Evolutionary conservation across 805 yeast genomes (phyloP).

Genomic region (Priceomyces melissophilus): DNA sequence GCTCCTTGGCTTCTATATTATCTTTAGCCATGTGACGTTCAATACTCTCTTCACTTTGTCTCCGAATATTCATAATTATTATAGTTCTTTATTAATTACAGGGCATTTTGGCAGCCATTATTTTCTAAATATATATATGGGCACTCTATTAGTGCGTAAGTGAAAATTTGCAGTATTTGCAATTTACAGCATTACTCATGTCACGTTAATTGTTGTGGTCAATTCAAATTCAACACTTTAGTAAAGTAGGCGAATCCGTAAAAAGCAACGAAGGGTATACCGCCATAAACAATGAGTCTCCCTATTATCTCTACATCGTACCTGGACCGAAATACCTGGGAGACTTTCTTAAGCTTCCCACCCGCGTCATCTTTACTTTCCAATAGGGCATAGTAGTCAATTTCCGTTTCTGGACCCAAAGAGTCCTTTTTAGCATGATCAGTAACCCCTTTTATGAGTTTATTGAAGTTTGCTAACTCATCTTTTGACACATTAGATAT

Average conservation of each 20-base stretch:
- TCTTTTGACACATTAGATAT: conserved; percentile 34
- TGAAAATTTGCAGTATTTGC: not conserved
- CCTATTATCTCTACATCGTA: conserved; percentile 77
- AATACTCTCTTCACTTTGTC: no score
- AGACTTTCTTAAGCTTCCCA: conserved; percentile 1
- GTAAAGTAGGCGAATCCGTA: conserved; percentile 35
- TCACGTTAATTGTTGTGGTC: not conserved
- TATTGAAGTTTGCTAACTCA: conserved; percentile 21
- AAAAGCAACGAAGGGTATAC: conserved; percentile 60
- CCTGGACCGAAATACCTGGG: conserved; percentile 50
- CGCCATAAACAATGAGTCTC: conserved; percentile 75
- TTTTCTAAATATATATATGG: no score
- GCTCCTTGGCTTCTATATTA: no score
- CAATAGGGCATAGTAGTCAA: conserved; percentile 39
- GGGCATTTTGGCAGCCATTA: no score
- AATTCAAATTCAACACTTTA: conserved; percentile 8
- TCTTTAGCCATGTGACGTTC: no score
- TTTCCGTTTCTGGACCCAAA: conserved; percentile 37
- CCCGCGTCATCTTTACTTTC: conserved; percentile 22
- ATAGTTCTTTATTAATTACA: not conserved
- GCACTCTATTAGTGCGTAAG: no score
- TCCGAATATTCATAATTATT: no score
- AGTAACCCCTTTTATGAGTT: conserved; percentile 22
- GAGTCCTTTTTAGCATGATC: conserved; percentile 23
- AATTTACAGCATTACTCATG: not conserved